phyloP scores from a whole-genome alignment of 345 rosid genomes.

The Geranium brycei region DNA sequence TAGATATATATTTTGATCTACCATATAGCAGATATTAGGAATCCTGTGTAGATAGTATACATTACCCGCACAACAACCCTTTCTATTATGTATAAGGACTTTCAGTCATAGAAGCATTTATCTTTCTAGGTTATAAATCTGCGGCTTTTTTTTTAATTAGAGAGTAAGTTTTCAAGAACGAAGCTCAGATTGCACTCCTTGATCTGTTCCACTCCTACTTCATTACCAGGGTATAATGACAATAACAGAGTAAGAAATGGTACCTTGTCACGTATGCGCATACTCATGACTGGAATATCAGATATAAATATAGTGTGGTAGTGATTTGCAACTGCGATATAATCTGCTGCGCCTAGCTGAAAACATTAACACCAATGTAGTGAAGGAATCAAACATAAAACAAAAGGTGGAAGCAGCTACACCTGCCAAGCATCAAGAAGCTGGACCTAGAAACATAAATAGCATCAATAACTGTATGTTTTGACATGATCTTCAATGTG shows the following conservation, averaged over 20 bases:
- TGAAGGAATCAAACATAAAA: background rate
- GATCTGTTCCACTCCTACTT: too few relatives aligned
- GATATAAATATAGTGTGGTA: slow-evolving; percentile 79
- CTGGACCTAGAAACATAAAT: too few relatives aligned
- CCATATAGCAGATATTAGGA: background rate
- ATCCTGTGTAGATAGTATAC: background rate
- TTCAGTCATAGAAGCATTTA: too few relatives aligned
- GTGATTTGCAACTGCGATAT: slow-evolving; percentile 66
- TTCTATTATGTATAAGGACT: too few relatives aligned
- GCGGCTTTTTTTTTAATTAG: too few relatives aligned
- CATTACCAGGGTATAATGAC: background rate
- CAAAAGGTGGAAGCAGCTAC: background rate
- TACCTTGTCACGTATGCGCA: slow-evolving; percentile 84
- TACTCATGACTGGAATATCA: slow-evolving; percentile 67
- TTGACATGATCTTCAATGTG: too few relatives aligned
- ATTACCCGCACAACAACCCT: too few relatives aligned
- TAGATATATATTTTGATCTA: background rate
- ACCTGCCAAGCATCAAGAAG: too few relatives aligned
- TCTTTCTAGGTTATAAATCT: too few relatives aligned
- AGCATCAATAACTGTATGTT: too few relatives aligned
- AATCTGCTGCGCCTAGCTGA: slow-evolving; percentile 90
- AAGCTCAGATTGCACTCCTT: too few relatives aligned
- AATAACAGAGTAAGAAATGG: background rate
- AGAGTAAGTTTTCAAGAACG: too few relatives aligned
- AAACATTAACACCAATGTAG: background rate